phyloP scores from a whole-genome alignment of 306 rosid genomes.

The Lagenaria siceraria region DNA sequence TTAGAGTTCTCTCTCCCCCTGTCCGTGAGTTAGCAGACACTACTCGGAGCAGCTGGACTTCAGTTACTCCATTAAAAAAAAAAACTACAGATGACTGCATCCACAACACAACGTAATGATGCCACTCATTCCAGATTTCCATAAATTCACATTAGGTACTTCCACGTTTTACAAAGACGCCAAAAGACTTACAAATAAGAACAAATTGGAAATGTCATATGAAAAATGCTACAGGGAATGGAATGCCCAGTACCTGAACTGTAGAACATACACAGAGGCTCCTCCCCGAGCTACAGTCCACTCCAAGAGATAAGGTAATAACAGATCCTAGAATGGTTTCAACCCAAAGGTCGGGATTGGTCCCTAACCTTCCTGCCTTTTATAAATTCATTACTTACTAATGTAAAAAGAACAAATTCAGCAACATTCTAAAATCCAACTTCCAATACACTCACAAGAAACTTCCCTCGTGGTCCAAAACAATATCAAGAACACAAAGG shows the following conservation, averaged over 20 bases:
- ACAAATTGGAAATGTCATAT: neutral
- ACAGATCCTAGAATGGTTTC: neutral
- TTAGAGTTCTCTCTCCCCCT: neutral
- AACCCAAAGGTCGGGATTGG: neutral
- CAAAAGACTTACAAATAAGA: neutral
- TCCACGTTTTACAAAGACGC: neutral
- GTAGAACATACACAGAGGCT: neutral
- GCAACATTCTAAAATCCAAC: neutral
- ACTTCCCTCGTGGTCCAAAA: neutral
- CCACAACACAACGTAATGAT: neutral
- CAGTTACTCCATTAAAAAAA: neutral
- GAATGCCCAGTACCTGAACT: neutral
- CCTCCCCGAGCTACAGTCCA: neutral
- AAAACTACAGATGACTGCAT: neutral
- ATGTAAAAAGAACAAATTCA: neutral
- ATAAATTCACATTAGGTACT: neutral
- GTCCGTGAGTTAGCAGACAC: neutral
- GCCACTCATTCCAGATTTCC: neutral
- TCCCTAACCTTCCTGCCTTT: neutral
- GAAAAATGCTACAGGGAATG: neutral
- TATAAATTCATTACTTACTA: neutral
- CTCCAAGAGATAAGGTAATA: neutral
- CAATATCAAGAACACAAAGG: neutral
- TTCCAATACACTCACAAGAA: neutral
- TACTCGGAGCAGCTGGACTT: neutral